Evolutionary conservation across 2,329 filamentous ascomycete genomes (phyloP), one percentile per base, ranked within the genome.

Genomic region (Coccinonectria pachysandricola): DNA sequence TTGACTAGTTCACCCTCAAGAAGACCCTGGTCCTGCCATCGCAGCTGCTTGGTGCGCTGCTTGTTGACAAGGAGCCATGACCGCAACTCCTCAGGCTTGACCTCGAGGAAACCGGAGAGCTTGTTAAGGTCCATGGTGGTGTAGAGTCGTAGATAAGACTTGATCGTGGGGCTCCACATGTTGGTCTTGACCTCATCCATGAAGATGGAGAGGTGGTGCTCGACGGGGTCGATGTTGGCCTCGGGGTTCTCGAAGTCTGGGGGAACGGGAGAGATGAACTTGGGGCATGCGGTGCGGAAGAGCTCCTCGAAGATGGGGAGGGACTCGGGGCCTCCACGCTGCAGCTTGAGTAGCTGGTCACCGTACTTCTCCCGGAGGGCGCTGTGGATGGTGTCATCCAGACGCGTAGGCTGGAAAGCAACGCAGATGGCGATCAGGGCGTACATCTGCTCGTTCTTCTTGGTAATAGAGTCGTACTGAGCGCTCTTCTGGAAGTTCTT

Each of bases 391-490:
- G 88, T 96, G 69, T 98, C 91, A 56, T 98, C 91, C 48, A 98
- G 76, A 46, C 91, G 78, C 31, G 88, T 96, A 32, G 91, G 91
- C 64, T 94, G 83, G 72, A 98, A 93, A 41, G 91, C 87, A 31
- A 96, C 87, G 61, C 91, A 98, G 65, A 98, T 96, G 59, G 91
- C 88, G 48, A 98, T 92, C 44, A 98, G 75, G 19, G 91, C 91
- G 59, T 95, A 95, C 88, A 98, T 96, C 71, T 98, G 91, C 60
- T 98, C 91, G 61, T 94, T 96, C 78, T 96, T 96, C 81, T 98
- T 98, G 50, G 84, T 87, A 61, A 96, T 95, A 39, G 85, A 92
- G 60, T 98, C 91, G 66, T 94, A 96, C 65, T 94, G 82, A 15
- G 83, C 81, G 58, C 87, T 93, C 78, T 96, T 98, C 65, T 98